phyloP scores from a whole-genome alignment of 1,284 basidiomycete genomes.

The Somion occarium region DNA sequence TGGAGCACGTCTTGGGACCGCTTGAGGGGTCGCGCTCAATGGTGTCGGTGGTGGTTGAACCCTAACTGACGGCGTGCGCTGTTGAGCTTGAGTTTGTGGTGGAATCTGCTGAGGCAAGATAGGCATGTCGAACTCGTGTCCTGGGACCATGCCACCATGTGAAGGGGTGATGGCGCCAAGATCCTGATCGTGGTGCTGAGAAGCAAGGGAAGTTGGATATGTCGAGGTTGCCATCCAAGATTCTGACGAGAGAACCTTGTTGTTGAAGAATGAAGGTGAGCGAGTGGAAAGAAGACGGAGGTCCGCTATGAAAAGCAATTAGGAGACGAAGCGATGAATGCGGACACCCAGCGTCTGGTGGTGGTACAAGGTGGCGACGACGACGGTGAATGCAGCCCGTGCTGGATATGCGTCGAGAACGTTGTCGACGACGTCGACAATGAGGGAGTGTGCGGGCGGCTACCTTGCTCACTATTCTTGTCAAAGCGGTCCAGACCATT shows the following conservation, averaged over 20 bases:
- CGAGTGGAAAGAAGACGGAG: background rate
- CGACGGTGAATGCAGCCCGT: background rate
- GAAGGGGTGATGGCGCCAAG: constrained; percentile 46
- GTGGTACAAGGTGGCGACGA: background rate
- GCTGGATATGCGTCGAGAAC: constrained; percentile 8
- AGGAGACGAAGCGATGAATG: background rate
- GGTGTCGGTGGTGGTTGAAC: background rate
- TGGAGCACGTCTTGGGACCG: constrained; percentile 23
- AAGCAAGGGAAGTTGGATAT: constrained; percentile 30
- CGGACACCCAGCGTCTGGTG: background rate
- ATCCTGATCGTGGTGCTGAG: constrained; percentile 37
- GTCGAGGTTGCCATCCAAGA: constrained; percentile 27
- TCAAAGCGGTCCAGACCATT: constrained; percentile 4
- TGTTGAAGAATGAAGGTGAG: constrained; percentile 5
- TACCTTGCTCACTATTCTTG: background rate
- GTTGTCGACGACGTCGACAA: constrained; percentile 14
- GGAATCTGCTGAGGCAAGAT: constrained; percentile 22
- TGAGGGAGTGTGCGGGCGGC: constrained; percentile 9
- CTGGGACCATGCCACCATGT: constrained; percentile 52
- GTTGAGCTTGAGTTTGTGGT: constrained; percentile 7
- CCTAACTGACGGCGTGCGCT: constrained; percentile 16
- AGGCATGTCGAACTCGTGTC: constrained; percentile 54
- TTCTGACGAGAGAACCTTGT: constrained; percentile 6
- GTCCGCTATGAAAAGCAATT: background rate
- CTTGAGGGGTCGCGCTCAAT: constrained; percentile 8